Evolutionary conservation across 345 rosid genomes (phyloP), one percentile per base, ranked within the genome.

Genomic region (Citrus mangshanensis): DNA sequence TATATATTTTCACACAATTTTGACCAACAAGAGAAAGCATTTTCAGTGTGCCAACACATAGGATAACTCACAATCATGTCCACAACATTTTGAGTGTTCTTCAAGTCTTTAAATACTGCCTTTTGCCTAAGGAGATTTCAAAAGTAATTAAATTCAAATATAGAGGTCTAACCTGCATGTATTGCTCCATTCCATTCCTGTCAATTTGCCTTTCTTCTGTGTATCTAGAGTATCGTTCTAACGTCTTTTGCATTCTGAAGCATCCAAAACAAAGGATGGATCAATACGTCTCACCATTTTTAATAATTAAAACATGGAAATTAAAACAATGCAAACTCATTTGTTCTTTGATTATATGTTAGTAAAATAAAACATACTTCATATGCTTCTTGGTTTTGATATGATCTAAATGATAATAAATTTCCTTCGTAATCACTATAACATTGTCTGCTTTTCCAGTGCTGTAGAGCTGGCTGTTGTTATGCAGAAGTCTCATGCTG

Each of bases 181-280:
- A 81, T 56, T 51, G 80, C 58, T 85, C 87, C 81, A 58, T 74
- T 51, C 75, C 78, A 73, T 24, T 66, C 59, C 25, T 71, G 70
- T 69, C 73, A 46, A 58, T 30, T 70, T 70, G 85, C 77, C 19
- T 75, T 28, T 86, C 85, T 60, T 74, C 79, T 35, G 75, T 75
- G 79, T 77, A 58, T 46, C 81, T 82, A 2, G 7, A 24, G 74
- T 89, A 89, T 69, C 90, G 86, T 18, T 90, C 88, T 35, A 89
- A 75, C 0, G 83, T 88, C 69, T 73, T 82, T 40, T 85, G 77
- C 77, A 86, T 79, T 42, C 93, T 93, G 86, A 68, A 77, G 46
- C 37, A 76, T 55, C 24, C 72, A 79, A 72, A 79, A 79, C 37
- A n/a, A 37, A 22, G 9, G 37, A 9, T 10, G 38, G 66, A 74